phyloP scores from a whole-genome alignment of 2,329 filamentous ascomycete genomes.

The Gremmenia infestans region DNA sequence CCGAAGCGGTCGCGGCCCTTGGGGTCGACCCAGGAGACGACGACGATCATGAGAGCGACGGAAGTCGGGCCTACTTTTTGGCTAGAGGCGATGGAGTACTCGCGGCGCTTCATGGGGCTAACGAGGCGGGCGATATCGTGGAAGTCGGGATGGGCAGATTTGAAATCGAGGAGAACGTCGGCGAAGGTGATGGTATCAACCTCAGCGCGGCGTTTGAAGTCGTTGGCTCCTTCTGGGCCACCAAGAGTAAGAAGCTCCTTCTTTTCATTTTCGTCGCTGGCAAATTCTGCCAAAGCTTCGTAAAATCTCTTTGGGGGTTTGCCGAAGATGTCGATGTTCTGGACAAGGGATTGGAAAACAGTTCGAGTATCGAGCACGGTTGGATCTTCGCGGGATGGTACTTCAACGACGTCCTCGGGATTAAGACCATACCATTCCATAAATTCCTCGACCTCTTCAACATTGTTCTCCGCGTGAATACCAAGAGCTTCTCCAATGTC shows the following conservation, averaged over 20 bases:
- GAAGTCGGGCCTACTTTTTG: slow-evolving; percentile 87
- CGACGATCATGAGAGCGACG: slow-evolving; percentile 95
- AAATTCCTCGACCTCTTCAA: slow-evolving; percentile 72
- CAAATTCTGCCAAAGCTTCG: slow-evolving; percentile 82
- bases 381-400: slow-evolving; percentile 76
- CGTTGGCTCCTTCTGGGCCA: slow-evolving; percentile 72
- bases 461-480: slow-evolving; percentile 92
- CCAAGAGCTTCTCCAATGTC: slow-evolving; percentile 96
- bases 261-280: slow-evolving; percentile 76
- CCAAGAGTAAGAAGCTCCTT: slow-evolving; percentile 72
- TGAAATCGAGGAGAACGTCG: slow-evolving; percentile 84
- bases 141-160: slow-evolving; percentile 82
- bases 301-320: slow-evolving; percentile 98
- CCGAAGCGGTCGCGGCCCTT: slow-evolving; percentile 85
- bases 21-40: slow-evolving; percentile 90
- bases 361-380: slow-evolving; percentile 78
- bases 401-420: slow-evolving; percentile 79
- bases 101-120: slow-evolving; percentile 86
- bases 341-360: slow-evolving; percentile 82
- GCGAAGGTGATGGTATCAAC: slow-evolving; percentile 89
- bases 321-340: slow-evolving; percentile 95
- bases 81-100: slow-evolving; percentile 98
- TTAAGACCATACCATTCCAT: slow-evolving; percentile 87
- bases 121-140: slow-evolving; percentile 86
- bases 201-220: slow-evolving; percentile 89